These are phyloP conservation scores for Blastobotrys chiropterorum DNA, from an alignment of 805 yeast genomes.

Conservation along the genomic window DNA sequence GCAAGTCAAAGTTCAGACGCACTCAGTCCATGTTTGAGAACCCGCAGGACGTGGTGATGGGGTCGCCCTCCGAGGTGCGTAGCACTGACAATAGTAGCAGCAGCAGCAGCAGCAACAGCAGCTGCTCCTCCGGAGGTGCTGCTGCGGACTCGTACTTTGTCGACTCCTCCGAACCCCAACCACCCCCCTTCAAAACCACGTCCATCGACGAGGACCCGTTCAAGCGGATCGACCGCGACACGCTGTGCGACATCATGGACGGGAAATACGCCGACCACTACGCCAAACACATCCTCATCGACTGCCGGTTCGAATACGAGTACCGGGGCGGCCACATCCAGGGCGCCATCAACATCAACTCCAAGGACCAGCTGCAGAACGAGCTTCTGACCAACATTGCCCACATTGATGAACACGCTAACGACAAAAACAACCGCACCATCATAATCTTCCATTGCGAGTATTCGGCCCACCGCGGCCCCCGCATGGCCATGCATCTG, in stretches of 20 bases:
- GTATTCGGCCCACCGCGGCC: slow-evolving; percentile 90
- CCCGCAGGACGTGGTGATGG: slow-evolving; percentile 40
- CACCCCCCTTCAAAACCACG: slow-evolving; percentile 34
- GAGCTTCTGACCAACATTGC: slow-evolving; percentile 38
- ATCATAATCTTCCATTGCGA: slow-evolving; percentile 90
- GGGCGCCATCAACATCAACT: slow-evolving; percentile 71
- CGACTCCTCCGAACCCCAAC: not conserved
- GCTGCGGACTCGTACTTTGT: not conserved
- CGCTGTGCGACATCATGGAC: slow-evolving; percentile 51
- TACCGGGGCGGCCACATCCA: slow-evolving; percentile 87
- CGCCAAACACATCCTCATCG: slow-evolving; percentile 57
- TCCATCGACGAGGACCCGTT: slow-evolving; percentile 52
- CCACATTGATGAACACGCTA: not conserved
- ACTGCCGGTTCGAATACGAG: slow-evolving; percentile 91
- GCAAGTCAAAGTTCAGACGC: slow-evolving; percentile 41
- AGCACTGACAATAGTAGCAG: not conserved
- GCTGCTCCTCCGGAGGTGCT: not conserved
- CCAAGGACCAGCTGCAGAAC: slow-evolving; percentile 61
- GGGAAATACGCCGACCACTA: slow-evolving; percentile 49
- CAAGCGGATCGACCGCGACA: slow-evolving; percentile 58
- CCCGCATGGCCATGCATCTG: slow-evolving; percentile 80
- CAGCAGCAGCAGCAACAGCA: not conserved
- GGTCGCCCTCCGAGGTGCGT: slow-evolving; percentile 11
- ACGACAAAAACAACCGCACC: slow-evolving; percentile 28
- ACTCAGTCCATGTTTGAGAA: slow-evolving; percentile 65